Evolutionary conservation across 768 basidiomycete genomes (phyloP), one percentile per base, ranked within the genome.

Genomic region (Bullera alba): DNA sequence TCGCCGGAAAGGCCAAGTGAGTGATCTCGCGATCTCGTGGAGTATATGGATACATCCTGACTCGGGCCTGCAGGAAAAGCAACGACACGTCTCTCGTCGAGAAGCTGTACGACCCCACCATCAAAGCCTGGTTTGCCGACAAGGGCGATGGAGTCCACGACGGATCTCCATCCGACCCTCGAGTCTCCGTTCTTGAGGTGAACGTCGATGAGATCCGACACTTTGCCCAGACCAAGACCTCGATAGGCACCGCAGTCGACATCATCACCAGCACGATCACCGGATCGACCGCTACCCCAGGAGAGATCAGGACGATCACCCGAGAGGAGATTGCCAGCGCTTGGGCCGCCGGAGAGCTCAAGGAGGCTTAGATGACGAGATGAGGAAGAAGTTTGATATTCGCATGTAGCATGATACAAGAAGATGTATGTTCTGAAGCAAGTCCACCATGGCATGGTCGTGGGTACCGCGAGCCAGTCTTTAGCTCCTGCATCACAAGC

Each of bases 101-200:
- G 35, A 60, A 67, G 48, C 62, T 67, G 32, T 72, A 60, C 56
- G 65, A 54, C 50, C 69, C 69, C 2, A 42, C 66, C 15, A 61
- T 63, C 53, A 70, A 72, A 48, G 84, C 83, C 0, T 95, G 87
- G 78, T 92, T 92, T 60, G 87, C 86, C 30, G 84, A 93, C 65
- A 76, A 91, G 48, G 83, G 83, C 27, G 89, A 93, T 57, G 86
- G 86, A 16, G 74, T 84, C 5, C 89, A 91, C 70, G 83, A 81
- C 60, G 90, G 89, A n/a, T 80, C 84, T 60, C 78, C 78, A 26
- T 75, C 77, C 41, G 91, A 93, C 57, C 87, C 89, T 0, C 80
- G 90, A 22, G 78, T 95, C 3, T 78, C 82, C 5, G 70, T 86
- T 29, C 86, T 93, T 57, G 81, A 87, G 68, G 79, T 95, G 47